These are phyloP conservation scores for Mortierella sp. DNA, from an alignment of 371 early-diverging fungal species.

Conservation along the genomic window DNA sequence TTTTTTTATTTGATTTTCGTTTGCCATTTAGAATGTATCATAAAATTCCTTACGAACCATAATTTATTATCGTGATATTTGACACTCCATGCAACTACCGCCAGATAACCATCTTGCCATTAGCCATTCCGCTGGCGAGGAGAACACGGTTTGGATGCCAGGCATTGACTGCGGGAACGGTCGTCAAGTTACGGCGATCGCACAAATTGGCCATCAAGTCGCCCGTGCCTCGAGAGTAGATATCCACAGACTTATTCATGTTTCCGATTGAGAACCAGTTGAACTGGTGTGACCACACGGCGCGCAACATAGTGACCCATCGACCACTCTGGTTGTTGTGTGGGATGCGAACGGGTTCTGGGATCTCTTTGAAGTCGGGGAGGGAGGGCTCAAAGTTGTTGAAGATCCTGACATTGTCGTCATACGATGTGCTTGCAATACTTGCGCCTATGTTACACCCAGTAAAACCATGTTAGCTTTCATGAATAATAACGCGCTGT, in stretches of 20 bases:
- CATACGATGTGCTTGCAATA: conserved; percentile 60
- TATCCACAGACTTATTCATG: conserved; percentile 76
- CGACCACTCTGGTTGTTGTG: conserved; percentile 84
- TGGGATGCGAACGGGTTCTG: conserved; percentile 60
- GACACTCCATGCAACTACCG: conserved; percentile 16
- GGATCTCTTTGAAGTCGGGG: conserved; percentile 48
- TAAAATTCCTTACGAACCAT: background rate
- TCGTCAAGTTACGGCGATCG: conserved; percentile 70
- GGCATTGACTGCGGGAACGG: conserved; percentile 76
- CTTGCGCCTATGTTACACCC: conserved; percentile 30
- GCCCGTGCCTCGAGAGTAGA: conserved; percentile 73
- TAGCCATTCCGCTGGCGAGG: conserved; percentile 64
- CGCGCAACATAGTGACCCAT: conserved; percentile 84
- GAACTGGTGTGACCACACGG: conserved; percentile 74
- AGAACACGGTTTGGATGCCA: conserved; percentile 72
- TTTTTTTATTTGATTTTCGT: background rate
- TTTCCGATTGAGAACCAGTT: conserved; percentile 76
- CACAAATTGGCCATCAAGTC: conserved; percentile 63
- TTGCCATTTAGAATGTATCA: background rate
- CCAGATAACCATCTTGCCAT: conserved; percentile 65
- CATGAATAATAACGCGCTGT: background rate
- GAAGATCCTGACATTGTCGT: conserved; percentile 67
- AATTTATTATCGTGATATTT: background rate
- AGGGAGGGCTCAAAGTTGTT: conserved; percentile 57
- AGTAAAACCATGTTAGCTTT: conserved; percentile 29